phyloP scores from a whole-genome alignment of 148 eudicot genomes.

The Spergularia marina region DNA sequence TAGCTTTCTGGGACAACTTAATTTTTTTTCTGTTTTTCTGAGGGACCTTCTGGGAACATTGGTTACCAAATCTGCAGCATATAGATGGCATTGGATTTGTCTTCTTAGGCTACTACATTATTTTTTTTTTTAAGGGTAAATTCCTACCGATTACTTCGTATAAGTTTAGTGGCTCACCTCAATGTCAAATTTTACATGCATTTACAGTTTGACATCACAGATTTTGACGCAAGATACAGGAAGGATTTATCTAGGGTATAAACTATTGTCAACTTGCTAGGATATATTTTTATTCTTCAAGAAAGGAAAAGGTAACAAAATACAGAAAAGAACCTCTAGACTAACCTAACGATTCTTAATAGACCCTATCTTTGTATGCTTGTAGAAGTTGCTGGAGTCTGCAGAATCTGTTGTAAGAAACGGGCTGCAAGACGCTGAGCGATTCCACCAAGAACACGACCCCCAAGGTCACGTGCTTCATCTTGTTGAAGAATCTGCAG shows the following conservation, averaged over 20 bases:
- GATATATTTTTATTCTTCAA: no score
- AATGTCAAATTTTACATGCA: neutral
- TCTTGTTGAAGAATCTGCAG: conserved; percentile 81
- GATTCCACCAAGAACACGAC: conserved; percentile 84
- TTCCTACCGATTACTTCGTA: no score
- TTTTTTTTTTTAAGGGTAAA: no score
- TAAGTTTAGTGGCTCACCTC: neutral
- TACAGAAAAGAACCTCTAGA: neutral
- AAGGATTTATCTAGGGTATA: neutral
- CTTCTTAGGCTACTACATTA: no score
- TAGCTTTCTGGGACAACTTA: no score
- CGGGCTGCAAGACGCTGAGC: conserved; percentile 96
- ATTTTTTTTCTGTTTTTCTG: no score
- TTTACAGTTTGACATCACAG: neutral
- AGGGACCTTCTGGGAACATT: no score
- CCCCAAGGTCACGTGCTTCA: conserved; percentile 83
- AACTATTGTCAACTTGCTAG: neutral
- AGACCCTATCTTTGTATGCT: conserved; percentile 21
- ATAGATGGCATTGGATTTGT: no score
- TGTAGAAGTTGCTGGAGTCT: conserved; percentile 45
- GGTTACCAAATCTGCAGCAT: no score
- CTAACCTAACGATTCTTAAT: conserved; percentile 6
- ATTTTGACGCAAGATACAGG: neutral
- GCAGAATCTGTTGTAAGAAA: conserved; percentile 83
- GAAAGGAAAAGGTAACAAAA: neutral